These are phyloP conservation scores for Leishmania lainsoni DNA, from an alignment of 208 protist genomes.

Conservation along the genomic window DNA sequence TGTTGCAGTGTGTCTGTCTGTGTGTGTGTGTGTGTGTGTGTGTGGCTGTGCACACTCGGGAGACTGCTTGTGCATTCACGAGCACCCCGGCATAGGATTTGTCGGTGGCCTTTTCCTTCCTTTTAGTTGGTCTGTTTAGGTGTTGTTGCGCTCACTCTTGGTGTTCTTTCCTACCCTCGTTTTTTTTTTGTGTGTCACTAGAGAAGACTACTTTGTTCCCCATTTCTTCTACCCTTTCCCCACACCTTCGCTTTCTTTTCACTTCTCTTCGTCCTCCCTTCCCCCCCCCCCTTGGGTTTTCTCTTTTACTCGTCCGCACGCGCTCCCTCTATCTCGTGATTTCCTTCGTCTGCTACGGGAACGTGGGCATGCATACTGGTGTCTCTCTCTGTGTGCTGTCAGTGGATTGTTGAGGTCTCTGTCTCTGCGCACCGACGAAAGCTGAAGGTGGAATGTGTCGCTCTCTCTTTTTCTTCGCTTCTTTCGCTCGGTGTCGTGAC, in stretches of 20 bases:
- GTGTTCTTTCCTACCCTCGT: neutral
- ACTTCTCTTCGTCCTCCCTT: neutral
- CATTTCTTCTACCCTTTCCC: neutral
- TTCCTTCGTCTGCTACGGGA: neutral
- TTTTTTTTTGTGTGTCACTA: neutral
- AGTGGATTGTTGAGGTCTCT: neutral
- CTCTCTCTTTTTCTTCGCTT: neutral
- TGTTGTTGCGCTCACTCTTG: neutral
- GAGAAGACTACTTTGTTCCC: neutral
- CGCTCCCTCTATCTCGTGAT: neutral
- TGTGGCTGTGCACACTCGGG: neutral
- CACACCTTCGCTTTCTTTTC: conserved; percentile 3
- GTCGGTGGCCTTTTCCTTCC: neutral
- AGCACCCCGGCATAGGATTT: neutral
- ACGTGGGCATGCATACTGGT: neutral
- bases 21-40: neutral
- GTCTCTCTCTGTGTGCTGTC: neutral
- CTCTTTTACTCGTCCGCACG: neutral
- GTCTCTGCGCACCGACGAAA: neutral
- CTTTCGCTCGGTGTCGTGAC: neutral
- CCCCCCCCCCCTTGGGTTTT: neutral
- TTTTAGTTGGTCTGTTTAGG: neutral
- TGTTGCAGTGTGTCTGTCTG: neutral
- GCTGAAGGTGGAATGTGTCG: neutral
- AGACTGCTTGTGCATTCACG: neutral